These are phyloP conservation scores for Xylariomycetidae sp. DNA, from an alignment of 2,329 filamentous ascomycete genomes.

Conservation along the genomic window DNA sequence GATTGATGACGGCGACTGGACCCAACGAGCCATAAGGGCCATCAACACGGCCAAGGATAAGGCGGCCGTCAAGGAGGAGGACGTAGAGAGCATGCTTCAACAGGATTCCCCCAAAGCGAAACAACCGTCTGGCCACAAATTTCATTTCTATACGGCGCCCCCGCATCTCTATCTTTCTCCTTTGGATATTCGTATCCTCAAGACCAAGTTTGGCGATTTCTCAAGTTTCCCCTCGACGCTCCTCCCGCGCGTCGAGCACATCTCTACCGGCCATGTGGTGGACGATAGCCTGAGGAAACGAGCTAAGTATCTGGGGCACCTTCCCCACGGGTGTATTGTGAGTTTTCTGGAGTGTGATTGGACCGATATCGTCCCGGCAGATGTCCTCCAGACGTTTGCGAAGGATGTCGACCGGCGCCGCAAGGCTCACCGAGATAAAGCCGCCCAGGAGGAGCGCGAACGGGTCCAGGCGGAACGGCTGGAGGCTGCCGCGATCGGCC, in stretches of 20 bases:
- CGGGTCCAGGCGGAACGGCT: slow-evolving; percentile 73
- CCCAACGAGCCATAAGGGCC: slow-evolving; percentile 70
- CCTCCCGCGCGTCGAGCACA: slow-evolving; percentile 79
- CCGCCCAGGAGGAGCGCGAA: slow-evolving; percentile 79
- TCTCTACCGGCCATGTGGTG: slow-evolving; percentile 80
- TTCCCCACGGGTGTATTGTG: slow-evolving; percentile 86
- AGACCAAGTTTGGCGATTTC: slow-evolving; percentile 81
- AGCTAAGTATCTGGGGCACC: slow-evolving; percentile 79
- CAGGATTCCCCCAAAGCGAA: slow-evolving; percentile 18
- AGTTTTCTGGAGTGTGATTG: slow-evolving; percentile 91
- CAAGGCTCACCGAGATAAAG: slow-evolving; percentile 76
- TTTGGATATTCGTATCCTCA: slow-evolving; percentile 86
- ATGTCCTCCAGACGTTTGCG: slow-evolving; percentile 70
- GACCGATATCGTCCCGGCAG: slow-evolving; percentile 77
- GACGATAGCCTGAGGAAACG: slow-evolving; percentile 79
- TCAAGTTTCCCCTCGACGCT: slow-evolving; percentile 78
- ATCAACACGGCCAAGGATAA: slow-evolving; percentile 74
- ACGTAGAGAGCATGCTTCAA: slow-evolving; percentile 19
- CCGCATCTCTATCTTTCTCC: slow-evolving; percentile 87
- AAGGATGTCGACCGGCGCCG: slow-evolving; percentile 69
- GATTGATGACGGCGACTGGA: slow-evolving; percentile 86
- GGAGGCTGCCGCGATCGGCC: slow-evolving; percentile 63
- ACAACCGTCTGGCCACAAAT: slow-evolving; percentile 43
- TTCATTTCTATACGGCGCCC: slow-evolving; percentile 83
- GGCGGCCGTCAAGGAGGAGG: slow-evolving; percentile 39